phyloP scores from a whole-genome alignment of 768 basidiomycete species.

The Melanogaster broomeanus region DNA sequence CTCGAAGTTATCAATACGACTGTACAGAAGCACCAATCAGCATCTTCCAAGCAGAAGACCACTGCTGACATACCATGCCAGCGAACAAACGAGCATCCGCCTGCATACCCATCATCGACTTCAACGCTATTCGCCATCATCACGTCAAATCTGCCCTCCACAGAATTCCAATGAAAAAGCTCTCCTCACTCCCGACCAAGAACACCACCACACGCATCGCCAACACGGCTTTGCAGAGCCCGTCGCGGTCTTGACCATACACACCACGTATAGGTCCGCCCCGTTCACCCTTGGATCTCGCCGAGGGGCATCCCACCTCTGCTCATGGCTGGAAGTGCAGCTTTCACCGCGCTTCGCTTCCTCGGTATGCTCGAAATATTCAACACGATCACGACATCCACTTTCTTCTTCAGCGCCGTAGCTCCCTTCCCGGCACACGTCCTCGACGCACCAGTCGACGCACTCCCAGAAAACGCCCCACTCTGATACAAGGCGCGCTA shows the following conservation, averaged over 20 bases:
- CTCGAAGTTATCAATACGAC: neutral
- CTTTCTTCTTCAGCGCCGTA: neutral
- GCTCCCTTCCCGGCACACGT: constrained; percentile 11
- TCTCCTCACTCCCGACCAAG: constrained; percentile 57
- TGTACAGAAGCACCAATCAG: neutral
- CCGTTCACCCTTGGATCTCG: constrained; percentile 48
- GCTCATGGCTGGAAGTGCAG: constrained; percentile 9
- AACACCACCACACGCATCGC: constrained; percentile 57
- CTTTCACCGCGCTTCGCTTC: neutral
- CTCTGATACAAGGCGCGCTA: neutral
- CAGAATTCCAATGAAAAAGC: constrained; percentile 54
- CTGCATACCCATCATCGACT: constrained; percentile 39
- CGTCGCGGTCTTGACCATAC: constrained; percentile 49
- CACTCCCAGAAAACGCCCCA: neutral
- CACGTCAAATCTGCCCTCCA: constrained; percentile 37
- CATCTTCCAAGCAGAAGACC: neutral
- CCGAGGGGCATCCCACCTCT: constrained; percentile 36
- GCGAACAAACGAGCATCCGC: constrained; percentile 44
- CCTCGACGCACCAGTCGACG: neutral
- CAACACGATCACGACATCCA: neutral
- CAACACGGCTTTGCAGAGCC: constrained; percentile 56
- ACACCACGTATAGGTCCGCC: constrained; percentile 55
- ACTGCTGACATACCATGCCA: constrained; percentile 41
- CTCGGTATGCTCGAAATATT: neutral
- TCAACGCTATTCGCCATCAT: constrained; percentile 48